Percentiles rank a stretch among this genome's conserved stretches.
Conservation (phyloP, 306 rosid genomes). For the Luffa acutangula region DNA sequence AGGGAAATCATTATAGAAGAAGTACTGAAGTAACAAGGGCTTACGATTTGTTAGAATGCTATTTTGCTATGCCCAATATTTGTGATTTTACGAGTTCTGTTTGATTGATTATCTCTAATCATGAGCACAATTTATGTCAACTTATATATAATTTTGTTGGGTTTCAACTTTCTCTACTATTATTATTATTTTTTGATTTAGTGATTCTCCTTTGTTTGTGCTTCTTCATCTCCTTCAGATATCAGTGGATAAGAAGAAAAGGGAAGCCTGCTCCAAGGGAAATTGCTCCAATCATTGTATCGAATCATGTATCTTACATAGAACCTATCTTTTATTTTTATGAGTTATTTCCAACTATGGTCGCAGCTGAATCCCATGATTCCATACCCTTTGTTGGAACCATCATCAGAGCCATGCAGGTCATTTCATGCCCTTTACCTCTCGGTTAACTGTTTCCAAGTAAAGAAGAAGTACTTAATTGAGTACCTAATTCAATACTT, state of each 20-base stretch:
- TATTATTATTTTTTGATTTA: not conserved
- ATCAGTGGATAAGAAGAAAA: constrained; percentile 91
- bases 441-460: not conserved
- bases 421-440: constrained; percentile 21
- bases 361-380: constrained; percentile 94
- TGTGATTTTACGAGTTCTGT: not conserved
- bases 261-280: constrained; percentile 92
- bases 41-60: not conserved
- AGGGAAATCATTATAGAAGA: not conserved
- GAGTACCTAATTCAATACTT: not conserved
- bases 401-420: constrained; percentile 99
- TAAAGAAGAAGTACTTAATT: too few relatives aligned
- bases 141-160: not conserved
- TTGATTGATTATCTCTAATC: not conserved
- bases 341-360: constrained; percentile 83
- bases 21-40: not conserved
- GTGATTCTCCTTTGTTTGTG: not conserved
- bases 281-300: constrained; percentile 77
- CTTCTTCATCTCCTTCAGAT: constrained; percentile 31
- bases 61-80: not conserved
- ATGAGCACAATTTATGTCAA: too few relatives aligned
- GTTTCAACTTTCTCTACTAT: not conserved
- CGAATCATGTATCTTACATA: constrained; percentile 84
- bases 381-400: constrained; percentile 90
- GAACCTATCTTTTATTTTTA: constrained; percentile 97